Evolutionary conservation across 768 basidiomycete species (phyloP).

Genomic region (Lentinus brumalis): DNA sequence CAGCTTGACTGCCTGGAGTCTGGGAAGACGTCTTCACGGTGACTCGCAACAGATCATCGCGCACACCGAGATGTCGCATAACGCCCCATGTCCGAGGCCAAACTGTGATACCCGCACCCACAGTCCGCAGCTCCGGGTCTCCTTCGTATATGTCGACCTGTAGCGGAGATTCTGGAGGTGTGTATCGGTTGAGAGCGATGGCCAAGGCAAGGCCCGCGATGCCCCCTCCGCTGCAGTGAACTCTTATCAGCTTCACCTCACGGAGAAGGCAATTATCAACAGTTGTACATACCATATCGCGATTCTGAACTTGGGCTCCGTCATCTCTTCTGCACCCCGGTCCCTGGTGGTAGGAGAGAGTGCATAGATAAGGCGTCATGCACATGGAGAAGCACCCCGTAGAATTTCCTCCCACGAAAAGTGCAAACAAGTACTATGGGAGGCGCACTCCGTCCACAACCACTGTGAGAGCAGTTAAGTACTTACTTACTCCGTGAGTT

Average conservation of each 20-base stretch:
- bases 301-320: constrained; percentile 33
- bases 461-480: too few relatives aligned
- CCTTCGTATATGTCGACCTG: constrained; percentile 44
- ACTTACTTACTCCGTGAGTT: too few relatives aligned
- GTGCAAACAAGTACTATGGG: constrained; percentile 12
- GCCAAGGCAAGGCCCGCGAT: constrained; percentile 47
- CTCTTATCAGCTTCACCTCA: background rate
- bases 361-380: too few relatives aligned
- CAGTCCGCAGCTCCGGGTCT: constrained; percentile 37
- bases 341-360: too few relatives aligned
- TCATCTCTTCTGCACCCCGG: background rate
- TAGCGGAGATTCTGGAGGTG: constrained; percentile 34
- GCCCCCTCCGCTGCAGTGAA: constrained; percentile 25
- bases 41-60: constrained; percentile 15
- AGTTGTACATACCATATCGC: constrained; percentile 3
- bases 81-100: constrained; percentile 49
- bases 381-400: too few relatives aligned
- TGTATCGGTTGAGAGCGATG: constrained; percentile 32
- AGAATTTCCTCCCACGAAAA: too few relatives aligned
- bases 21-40: constrained; percentile 6
- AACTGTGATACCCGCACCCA: constrained; percentile 45
- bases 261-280: background rate
- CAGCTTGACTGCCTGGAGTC: background rate
- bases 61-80: constrained; percentile 43
- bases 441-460: background rate